A percentile compares a stretch with the other conserved stretches of the same genome.
Conservation (phyloP, 2,329 filamentous ascomycete species). For the Lasiodiplodia sp. region DNA sequence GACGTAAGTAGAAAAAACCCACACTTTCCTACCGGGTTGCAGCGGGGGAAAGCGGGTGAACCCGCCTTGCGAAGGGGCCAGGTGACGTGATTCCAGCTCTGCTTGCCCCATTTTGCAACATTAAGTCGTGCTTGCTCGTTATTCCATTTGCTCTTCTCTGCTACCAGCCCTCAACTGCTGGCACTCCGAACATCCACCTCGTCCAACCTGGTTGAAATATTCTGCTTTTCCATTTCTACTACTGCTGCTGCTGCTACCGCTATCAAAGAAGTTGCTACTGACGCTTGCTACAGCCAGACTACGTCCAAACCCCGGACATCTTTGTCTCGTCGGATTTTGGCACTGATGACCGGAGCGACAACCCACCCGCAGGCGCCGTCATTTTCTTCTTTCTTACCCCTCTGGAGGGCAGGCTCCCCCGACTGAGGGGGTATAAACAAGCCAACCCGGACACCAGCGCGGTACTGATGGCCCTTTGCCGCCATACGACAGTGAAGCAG, state of each 20-base stretch:
- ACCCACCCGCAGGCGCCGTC: neutral
- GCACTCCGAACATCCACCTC: neutral
- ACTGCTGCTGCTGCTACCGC: neutral
- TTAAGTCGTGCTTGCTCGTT: slow-evolving; percentile 15
- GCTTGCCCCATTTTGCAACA: slow-evolving; percentile 12
- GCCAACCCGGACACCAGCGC: neutral
- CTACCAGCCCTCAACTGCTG: neutral
- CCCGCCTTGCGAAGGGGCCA: neutral
- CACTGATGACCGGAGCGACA: neutral
- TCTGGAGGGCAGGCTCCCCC: neutral
- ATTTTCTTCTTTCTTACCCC: neutral
- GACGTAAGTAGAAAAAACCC: neutral
- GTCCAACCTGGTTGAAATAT: neutral
- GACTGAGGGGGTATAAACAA: neutral
- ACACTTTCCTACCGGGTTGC: neutral
- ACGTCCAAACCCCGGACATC: neutral
- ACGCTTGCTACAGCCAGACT: neutral
- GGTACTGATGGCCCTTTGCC: neutral
- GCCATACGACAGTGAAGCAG: neutral
- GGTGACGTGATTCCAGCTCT: slow-evolving; percentile 21
- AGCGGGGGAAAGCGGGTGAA: neutral
- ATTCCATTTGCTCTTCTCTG: neutral
- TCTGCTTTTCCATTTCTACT: neutral
- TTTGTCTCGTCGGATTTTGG: neutral
- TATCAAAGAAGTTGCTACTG: neutral